A percentile compares a stretch with the other conserved stretches of the same genome.
Conservation (phyloP, 73 alveolate genomes). For the Stentor coeruleus region DNA sequence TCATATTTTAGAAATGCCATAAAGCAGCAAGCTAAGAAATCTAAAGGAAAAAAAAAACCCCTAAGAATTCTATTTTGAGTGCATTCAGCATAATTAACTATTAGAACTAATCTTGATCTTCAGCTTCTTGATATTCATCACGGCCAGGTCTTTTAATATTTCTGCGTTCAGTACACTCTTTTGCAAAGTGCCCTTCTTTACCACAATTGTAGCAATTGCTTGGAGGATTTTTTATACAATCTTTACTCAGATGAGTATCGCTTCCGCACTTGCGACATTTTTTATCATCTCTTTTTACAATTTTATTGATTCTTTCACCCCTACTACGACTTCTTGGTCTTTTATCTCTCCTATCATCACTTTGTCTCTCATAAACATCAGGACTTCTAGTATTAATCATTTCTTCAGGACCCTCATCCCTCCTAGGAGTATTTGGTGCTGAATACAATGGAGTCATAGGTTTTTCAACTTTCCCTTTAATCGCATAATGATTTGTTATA, state of each 20-base stretch:
- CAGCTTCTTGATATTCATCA: too few relatives aligned
- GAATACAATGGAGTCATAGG: conserved; percentile 16
- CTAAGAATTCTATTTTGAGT: too few relatives aligned
- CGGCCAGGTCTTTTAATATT: too few relatives aligned
- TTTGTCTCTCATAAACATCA: neutral
- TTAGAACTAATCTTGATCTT: too few relatives aligned
- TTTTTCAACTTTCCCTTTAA: neutral
- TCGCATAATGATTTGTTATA: neutral
- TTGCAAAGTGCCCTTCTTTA: conserved; percentile 16
- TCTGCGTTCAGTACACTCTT: neutral
- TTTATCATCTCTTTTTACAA: conserved; percentile 29
- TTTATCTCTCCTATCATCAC: conserved; percentile 9
- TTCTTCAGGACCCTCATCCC: neutral
- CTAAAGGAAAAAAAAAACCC: too few relatives aligned
- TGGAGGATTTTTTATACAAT: conserved; percentile 1
- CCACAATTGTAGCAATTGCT: conserved; percentile 20
- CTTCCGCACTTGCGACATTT: conserved; percentile 17
- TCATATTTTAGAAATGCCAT: too few relatives aligned
- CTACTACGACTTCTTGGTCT: conserved; percentile 26
- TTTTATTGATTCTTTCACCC: neutral
- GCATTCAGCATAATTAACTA: too few relatives aligned
- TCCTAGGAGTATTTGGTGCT: neutral
- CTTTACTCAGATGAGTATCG: conserved; percentile 10
- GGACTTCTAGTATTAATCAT: conserved; percentile 10
- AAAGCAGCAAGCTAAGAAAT: too few relatives aligned